A percentile compares a stretch with the other conserved stretches of the same genome.
Conservation (phyloP, 257 asterid species). For the Plantago elongata region DNA sequence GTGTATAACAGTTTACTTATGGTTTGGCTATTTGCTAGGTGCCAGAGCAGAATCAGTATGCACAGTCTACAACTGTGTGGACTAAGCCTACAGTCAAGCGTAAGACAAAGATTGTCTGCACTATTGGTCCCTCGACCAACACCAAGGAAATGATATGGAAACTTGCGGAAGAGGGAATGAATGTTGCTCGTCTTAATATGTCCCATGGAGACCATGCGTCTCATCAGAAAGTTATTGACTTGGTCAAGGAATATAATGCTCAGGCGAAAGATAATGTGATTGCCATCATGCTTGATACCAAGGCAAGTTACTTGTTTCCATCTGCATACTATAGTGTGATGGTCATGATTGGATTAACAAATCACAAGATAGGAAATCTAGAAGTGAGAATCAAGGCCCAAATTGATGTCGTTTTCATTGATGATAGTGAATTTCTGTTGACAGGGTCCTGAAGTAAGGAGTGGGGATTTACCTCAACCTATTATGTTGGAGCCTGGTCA, state of each 20-base stretch:
- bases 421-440: constrained; percentile 25
- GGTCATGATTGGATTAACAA: neutral
- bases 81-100: constrained; percentile 70
- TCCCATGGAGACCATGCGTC: constrained; percentile 93
- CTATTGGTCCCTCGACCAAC: constrained; percentile 78
- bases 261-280: constrained; percentile 76
- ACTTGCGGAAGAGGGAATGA: constrained; percentile 89
- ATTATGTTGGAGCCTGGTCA: constrained; percentile 67
- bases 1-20: neutral
- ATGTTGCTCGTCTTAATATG: constrained; percentile 84
- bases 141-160: constrained; percentile 84
- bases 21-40: constrained; percentile 25
- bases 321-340: constrained; percentile 4
- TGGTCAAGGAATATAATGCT: constrained; percentile 71
- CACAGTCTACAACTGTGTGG: constrained; percentile 58
- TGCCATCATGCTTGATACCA: constrained; percentile 80
- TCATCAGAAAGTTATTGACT: constrained; percentile 77
- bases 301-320: constrained; percentile 40
- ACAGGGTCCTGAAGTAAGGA: constrained; percentile 99
- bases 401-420: neutral
- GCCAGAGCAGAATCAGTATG: constrained; percentile 36
- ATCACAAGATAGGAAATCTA: neutral
- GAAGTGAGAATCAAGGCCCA: neutral
- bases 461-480: constrained; percentile 99
- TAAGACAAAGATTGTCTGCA: constrained; percentile 85